These are phyloP conservation scores for Skeletonema potamos DNA, from an alignment of 108 stramenopile species.

Conservation along the genomic window DNA sequence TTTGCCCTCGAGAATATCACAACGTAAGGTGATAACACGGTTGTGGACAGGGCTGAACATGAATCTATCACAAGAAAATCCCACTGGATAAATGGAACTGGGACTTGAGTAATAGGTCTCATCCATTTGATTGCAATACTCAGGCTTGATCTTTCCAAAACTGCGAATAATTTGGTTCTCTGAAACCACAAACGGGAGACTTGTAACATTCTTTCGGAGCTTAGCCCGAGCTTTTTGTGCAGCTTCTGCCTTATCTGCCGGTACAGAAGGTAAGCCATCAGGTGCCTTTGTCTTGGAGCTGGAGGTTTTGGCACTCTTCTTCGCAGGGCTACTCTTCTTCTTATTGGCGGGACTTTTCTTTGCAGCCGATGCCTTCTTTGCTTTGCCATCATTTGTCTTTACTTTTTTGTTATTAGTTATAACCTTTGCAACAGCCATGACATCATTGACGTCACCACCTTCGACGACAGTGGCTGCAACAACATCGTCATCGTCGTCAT, in stretches of 20 bases:
- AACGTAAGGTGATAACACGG: conserved; percentile 74
- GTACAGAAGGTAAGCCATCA: conserved; percentile 15
- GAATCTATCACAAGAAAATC: conserved; percentile 83
- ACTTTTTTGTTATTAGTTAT: conserved; percentile 38
- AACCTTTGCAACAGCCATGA: conserved; percentile 25
- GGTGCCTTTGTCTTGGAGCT: conserved; percentile 6
- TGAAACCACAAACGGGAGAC: conserved; percentile 52
- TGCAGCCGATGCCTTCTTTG: conserved; percentile 5
- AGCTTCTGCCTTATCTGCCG: conserved; percentile 55
- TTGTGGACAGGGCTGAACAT: conserved; percentile 82
- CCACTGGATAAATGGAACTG: conserved; percentile 67
- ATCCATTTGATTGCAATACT: conserved; percentile 11
- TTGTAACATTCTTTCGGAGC: conserved; percentile 53
- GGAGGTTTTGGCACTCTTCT: conserved; percentile 18
- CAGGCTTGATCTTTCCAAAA: conserved; percentile 68
- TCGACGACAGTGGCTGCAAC: conserved; percentile 19
- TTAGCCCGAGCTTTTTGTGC: conserved; percentile 55
- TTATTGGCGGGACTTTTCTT: conserved; percentile 5
- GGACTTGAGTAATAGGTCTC: conserved; percentile 53
- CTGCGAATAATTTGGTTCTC: conserved; percentile 60
- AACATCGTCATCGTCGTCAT: conserved; percentile 17
- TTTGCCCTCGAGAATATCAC: conserved; percentile 66
- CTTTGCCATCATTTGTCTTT: conserved; percentile 12
- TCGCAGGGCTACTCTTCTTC: conserved; percentile 21
- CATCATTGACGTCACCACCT: conserved; percentile 19